Percentiles rank a stretch among this genome's conserved stretches.
These are phyloP conservation scores for Cornus florida DNA, from an alignment of 148 eudicot species.

Conservation along the genomic window DNA sequence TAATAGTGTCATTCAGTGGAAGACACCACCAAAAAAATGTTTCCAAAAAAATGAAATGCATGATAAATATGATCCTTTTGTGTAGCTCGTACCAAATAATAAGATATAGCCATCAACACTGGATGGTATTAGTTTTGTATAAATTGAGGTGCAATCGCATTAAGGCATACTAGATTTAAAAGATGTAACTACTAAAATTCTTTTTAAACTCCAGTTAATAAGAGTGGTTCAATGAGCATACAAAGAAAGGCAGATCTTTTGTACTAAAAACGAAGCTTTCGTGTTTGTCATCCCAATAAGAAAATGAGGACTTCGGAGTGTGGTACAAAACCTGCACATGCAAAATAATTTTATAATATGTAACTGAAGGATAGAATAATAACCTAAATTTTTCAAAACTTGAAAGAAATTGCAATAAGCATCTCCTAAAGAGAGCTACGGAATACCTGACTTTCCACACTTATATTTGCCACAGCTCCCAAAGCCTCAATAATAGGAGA, in stretches of 20 bases:
- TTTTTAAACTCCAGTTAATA: background rate
- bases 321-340: conserved; percentile 83
- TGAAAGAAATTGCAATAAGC: background rate
- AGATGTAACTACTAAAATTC: background rate
- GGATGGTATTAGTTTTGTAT: background rate
- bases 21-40: no score
- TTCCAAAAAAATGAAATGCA: no score
- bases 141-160: background rate
- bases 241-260: conserved; percentile 96
- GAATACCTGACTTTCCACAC: conserved; percentile 88
- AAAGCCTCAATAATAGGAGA: conserved; percentile 74
- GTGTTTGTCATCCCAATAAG: conserved; percentile 73
- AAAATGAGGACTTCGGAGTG: conserved; percentile 85
- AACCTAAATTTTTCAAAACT: background rate
- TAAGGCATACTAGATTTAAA: background rate
- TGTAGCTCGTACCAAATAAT: no score
- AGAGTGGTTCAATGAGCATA: conserved; percentile 35
- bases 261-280: conserved; percentile 63
- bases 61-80: no score
- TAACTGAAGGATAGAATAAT: conserved; percentile 7
- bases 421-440: background rate
- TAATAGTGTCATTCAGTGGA: no score
- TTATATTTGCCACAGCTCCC: conserved; percentile 76
- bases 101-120: background rate
- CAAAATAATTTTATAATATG: conserved; percentile 17